Evolutionary conservation across 352 stramenopile species (phyloP).

Genomic region (Thalassiosira hispida): DNA sequence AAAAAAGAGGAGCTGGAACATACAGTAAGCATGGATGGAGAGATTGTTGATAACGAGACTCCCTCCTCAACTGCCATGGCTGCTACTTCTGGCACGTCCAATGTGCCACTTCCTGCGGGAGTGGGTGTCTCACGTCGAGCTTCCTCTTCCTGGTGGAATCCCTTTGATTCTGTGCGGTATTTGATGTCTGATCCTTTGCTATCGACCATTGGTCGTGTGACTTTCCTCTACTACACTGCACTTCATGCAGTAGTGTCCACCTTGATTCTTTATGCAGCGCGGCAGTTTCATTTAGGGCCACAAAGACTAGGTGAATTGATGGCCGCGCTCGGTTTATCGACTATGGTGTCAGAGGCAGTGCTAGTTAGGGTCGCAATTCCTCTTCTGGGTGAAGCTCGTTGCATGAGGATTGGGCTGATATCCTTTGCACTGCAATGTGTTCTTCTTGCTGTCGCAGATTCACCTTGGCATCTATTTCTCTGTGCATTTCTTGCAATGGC

Average conservation of each 20-base stretch:
- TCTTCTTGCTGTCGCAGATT: constrained; percentile 77
- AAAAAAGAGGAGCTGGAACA: constrained; percentile 35
- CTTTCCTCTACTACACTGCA: constrained; percentile 89
- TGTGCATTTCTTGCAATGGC: constrained; percentile 80
- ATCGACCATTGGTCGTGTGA: constrained; percentile 80
- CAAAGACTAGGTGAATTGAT: constrained; percentile 86
- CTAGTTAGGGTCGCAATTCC: constrained; percentile 84
- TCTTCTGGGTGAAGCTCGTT: constrained; percentile 70
- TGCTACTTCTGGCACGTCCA: constrained; percentile 41
- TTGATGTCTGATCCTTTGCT: constrained; percentile 84
- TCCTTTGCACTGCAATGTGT: constrained; percentile 85
- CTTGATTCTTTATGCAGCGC: constrained; percentile 85
- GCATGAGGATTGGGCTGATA: constrained; percentile 76
- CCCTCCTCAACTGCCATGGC: constrained; percentile 23
- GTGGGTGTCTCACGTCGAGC: constrained; percentile 41
- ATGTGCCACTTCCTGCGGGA: constrained; percentile 29
- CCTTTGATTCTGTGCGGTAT: constrained; percentile 74
- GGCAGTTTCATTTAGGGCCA: constrained; percentile 76
- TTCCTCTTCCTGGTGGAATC: constrained; percentile 70
- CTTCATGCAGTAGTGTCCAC: constrained; percentile 88
- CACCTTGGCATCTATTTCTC: constrained; percentile 81
- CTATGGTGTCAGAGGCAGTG: constrained; percentile 87
- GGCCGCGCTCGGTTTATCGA: constrained; percentile 85
- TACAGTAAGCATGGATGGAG: constrained; percentile 17
- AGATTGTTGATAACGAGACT: constrained; percentile 4